Evolutionary conservation across 2,329 filamentous ascomycete species (phyloP), one percentile per base, ranked within the genome.

Genomic region (Drechslerella dactyloides): DNA sequence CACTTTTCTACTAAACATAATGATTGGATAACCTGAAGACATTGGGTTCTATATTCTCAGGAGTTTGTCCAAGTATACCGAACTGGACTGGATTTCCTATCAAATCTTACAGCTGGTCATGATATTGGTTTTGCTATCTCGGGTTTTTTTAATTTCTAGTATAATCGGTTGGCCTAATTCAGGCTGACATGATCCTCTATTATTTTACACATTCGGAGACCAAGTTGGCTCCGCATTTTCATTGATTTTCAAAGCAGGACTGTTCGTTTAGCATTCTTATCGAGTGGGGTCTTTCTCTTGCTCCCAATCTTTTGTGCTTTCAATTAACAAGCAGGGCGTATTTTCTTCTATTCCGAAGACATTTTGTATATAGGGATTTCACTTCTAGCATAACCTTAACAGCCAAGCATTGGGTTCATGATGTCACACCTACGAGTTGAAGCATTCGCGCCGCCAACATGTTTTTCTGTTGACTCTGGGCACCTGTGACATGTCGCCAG

Each of bases 181-280:
- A 42, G 37, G 37, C 15, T 42, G n/a, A 15, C n/a, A 42, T 3
- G 37, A 17, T 51, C 4, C 2, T 51, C 46, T 17, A 10, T 51
- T 51, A 23, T 17, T 51, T 51, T 51, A 23, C 27, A 33, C 27
- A 33, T 8, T 51, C 11, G 23, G 19, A 51, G 46, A 8, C 27
- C 27, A 33, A 51, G 52, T 23, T 24, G 61, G 40, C 24, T 53
- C 35, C 52, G 42, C 54, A 53, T 37, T 54, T 54, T 59, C 21
- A 30, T 17, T 55, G 50, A n/a, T n/a, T 58, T 63, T 54, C 48
- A 10, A 70, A 70, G 54, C 59, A 59, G 66, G 66, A 54, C 54
- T 56, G 52, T 62, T 62, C 48, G 19, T 24, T 48, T 57, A 44
- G 58, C 24, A 59, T 59, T 62, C 37, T 37, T 62, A 24, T n/a